These are phyloP conservation scores for Wallemia hederae DNA, from an alignment of 1,284 basidiomycete genomes.

Conservation along the genomic window DNA sequence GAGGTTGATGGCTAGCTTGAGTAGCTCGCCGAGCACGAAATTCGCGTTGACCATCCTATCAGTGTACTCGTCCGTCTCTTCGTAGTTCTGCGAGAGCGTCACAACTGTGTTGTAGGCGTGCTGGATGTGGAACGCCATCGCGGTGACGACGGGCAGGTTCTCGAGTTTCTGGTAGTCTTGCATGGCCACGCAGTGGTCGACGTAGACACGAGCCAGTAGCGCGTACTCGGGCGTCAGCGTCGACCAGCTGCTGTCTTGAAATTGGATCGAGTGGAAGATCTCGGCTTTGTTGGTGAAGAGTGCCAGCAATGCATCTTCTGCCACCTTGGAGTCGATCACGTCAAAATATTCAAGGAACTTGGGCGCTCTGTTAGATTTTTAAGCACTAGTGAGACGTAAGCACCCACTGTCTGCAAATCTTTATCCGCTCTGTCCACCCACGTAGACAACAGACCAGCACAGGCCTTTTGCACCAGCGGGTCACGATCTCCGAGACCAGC, in stretches of 20 bases:
- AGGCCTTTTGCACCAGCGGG: conserved; percentile 44
- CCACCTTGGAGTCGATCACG: conserved; percentile 25
- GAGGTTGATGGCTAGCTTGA: conserved; percentile 48
- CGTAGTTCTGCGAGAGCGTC: conserved; percentile 12
- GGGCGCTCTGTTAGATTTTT: conserved; percentile 14
- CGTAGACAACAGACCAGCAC: conserved; percentile 38
- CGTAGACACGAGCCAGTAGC: conserved; percentile 55
- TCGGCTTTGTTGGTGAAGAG: conserved; percentile 32
- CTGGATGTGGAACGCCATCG: conserved; percentile 61
- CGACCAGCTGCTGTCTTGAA: conserved; percentile 53
- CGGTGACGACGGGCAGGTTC: conserved; percentile 58
- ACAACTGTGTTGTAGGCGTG: conserved; percentile 36
- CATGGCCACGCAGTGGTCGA: conserved; percentile 39
- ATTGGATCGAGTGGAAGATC: conserved; percentile 33
- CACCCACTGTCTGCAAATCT: conserved; percentile 19
- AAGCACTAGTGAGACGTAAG: neutral
- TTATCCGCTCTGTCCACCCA: conserved; percentile 35
- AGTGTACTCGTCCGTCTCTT: conserved; percentile 23
- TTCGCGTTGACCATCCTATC: conserved; percentile 23
- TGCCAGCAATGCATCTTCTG: conserved; percentile 34
- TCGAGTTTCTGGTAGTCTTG: conserved; percentile 39
- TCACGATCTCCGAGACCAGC: conserved; percentile 73
- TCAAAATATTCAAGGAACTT: conserved; percentile 36
- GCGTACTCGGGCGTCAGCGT: conserved; percentile 48
- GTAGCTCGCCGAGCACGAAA: conserved; percentile 50